Evolutionary conservation across 345 rosid genomes (phyloP).

Genomic region (Citrus sinensis): DVS_A1.0 CM039163.1:49008501-49009000

Average conservation of each 20-base stretch:
- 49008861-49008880: accelerated
- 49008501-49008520: slow-evolving; percentile 48
- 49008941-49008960: background rate
- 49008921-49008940: background rate
- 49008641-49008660: slow-evolving; percentile 55
- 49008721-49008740: background rate
- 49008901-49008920: background rate
- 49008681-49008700: background rate
- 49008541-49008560: slow-evolving; percentile 48
- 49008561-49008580: slow-evolving; percentile 5
- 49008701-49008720: background rate
- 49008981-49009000: background rate
- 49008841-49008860: no score
- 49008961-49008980: background rate
- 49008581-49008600: slow-evolving; percentile 31
- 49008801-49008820: no score
- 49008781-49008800: background rate
- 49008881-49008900: background rate
- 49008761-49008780: background rate
- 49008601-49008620: slow-evolving; percentile 40
- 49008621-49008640: slow-evolving; percentile 36
- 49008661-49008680: slow-evolving; percentile 33
- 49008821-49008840: no score
- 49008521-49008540: slow-evolving; percentile 57
- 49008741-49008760: background rate